These are phyloP conservation scores for Syzygium syzygioides DNA, from an alignment of 441 rosid genomes.

Conservation along the genomic window DNA sequence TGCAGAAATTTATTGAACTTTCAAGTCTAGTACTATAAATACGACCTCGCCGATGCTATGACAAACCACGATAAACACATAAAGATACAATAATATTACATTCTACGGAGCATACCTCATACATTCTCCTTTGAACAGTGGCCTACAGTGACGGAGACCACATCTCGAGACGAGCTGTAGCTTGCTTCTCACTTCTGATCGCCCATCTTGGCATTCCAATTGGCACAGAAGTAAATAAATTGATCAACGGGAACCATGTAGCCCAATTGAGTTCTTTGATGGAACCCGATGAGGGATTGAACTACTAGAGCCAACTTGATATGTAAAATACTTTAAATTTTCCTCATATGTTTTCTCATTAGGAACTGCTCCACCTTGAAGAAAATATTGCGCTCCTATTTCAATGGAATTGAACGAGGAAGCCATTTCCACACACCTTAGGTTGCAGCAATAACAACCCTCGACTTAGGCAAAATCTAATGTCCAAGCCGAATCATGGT, in stretches of 20 bases:
- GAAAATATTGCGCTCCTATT: constrained; percentile 24
- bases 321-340: not conserved
- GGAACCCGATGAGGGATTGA: too few species aligned
- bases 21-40: not conserved
- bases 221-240: too few species aligned
- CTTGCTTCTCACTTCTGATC: not conserved
- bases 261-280: not conserved
- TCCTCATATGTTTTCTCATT: not conserved
- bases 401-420: constrained; percentile 30
- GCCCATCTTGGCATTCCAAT: too few species aligned
- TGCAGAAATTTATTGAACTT: not conserved
- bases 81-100: not conserved
- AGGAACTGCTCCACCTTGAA: not conserved
- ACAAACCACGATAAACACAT: not conserved
- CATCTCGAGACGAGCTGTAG: not conserved
- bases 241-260: too few species aligned
- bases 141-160: too few species aligned
- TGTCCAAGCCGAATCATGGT: constrained; percentile 18
- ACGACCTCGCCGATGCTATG: fast-evolving
- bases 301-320: too few species aligned
- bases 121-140: too few species aligned
- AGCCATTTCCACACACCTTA: too few species aligned
- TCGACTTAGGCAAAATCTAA: not conserved
- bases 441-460: constrained; percentile 1
- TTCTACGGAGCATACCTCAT: too few species aligned